Evolutionary conservation across 805 yeast species (phyloP).

Genomic region (Allodekkera sacchari): DNA sequence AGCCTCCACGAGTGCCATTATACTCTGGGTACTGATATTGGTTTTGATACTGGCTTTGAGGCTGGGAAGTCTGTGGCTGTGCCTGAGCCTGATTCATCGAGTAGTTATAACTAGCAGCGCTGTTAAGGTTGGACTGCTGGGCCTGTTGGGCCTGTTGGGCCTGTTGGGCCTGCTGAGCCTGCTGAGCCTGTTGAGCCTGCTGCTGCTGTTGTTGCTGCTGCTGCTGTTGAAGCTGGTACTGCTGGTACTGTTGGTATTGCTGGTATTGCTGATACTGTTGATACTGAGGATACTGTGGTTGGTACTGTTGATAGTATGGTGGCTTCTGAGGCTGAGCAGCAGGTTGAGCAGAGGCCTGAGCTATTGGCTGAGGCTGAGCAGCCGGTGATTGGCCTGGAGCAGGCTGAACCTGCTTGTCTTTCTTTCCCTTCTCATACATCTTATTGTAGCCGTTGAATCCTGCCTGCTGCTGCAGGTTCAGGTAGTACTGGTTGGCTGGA

Average conservation of each 20-base stretch:
- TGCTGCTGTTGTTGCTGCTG: slow-evolving; percentile 3
- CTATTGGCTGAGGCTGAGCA: slow-evolving; percentile 2
- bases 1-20: background rate
- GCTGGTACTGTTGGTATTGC: slow-evolving; percentile 3
- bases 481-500: slow-evolving; percentile 20
- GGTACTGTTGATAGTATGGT: slow-evolving; percentile 17
- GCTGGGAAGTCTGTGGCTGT: background rate
- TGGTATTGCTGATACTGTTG: slow-evolving; percentile 10
- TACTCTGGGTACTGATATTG: slow-evolving; percentile 3
- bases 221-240: slow-evolving; percentile 1
- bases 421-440: slow-evolving; percentile 16
- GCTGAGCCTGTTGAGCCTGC: slow-evolving; percentile 7
- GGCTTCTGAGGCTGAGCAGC: slow-evolving; percentile 5
- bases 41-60: slow-evolving; percentile 3
- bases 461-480: slow-evolving; percentile 17
- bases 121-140: slow-evolving; percentile 9
- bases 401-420: slow-evolving; percentile 14
- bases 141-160: slow-evolving; percentile 1
- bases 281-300: slow-evolving; percentile 12
- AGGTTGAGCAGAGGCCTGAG: slow-evolving; percentile 5
- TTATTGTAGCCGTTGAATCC: slow-evolving; percentile 16
- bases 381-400: slow-evolving; percentile 9
- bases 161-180: slow-evolving; percentile 5
- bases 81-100: slow-evolving; percentile 1
- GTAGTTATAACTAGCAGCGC: slow-evolving; percentile 7